Base-by-base conservation (phyloP, 257 asterid genomes). In the Nicotiana tabacum region DNA sequence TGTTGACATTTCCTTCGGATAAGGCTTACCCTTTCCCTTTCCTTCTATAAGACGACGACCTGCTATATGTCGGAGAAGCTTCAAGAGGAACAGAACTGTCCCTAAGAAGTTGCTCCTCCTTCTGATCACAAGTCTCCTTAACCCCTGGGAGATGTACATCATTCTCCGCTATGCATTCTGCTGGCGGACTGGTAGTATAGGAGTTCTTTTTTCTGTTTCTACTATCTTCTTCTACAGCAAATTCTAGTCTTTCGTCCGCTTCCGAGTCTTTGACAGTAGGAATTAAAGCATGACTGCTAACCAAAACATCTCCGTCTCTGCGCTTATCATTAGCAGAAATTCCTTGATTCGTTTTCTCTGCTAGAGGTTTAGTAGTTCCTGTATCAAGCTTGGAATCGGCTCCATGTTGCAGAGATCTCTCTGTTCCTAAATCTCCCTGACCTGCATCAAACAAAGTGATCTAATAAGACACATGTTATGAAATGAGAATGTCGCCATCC, bases 21-120 rank as follows among this genome's bases (percentile, higher is more conserved):
- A 85, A 56, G 35, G 84, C 95, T 89, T 84, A 90, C 81, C 21
- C 89, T 85, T 90, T 91, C 65, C 89, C 93, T 80, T 88, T 92
- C 82, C 83, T 87, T 35, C n/a, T 83, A 65, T 72, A 83, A 61
- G 82, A 66, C 62, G 77, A 76, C 51, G 79, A 77, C 84, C 85
- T 81, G 61, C 83, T 84, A 69, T 65, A 62, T 27, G 81, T 77
- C 62, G 88, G 84, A 82, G 91, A 85, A 69, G 77, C 82, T 86
- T 86, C 86, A 43, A 78, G 60, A 15, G 83, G 84, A 80, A 67
- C 68, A 56, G 84, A 87, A 55, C 78, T 57, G 78, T 74, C 82
- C 81, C 86, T 70, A 3, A 51, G 74, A 81, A 77, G 72, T 82
- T 77, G 85, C 57, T 29, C 82, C 74, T 84, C 85, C 29, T 64